Evolutionary conservation across 2,329 filamentous ascomycete species (phyloP).

Genomic region (Talaromyces marneffei): DNA sequence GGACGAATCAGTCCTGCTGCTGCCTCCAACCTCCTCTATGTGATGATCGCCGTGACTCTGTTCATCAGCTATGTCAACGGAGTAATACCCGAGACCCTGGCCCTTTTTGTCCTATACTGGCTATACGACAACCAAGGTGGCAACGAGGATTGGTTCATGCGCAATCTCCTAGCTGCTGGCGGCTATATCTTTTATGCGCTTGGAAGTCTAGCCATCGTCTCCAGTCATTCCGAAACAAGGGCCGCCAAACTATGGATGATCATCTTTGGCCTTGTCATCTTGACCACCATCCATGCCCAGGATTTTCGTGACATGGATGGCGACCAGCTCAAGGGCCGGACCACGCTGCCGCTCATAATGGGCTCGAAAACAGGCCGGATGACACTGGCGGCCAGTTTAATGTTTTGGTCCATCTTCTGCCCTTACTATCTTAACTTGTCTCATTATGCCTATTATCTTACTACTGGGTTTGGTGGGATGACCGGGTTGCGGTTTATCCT

Average conservation of each 20-base stretch:
- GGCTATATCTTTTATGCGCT: slow-evolving; percentile 14
- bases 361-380: slow-evolving; percentile 5
- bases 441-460: slow-evolving; percentile 1
- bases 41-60: slow-evolving; percentile 10
- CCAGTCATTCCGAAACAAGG: slow-evolving; percentile 6
- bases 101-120: slow-evolving; percentile 13
- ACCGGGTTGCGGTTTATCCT: slow-evolving; percentile 7
- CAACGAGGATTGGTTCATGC: slow-evolving; percentile 15
- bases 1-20: slow-evolving; percentile 9
- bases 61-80: slow-evolving; percentile 7
- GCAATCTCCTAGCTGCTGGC: slow-evolving; percentile 12
- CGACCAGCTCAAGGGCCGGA: slow-evolving; percentile 10
- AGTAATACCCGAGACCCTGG: slow-evolving; percentile 11
- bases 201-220: slow-evolving; percentile 9
- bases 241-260: slow-evolving; percentile 11
- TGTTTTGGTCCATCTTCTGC: slow-evolving; percentile 10
- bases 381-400: background rate
- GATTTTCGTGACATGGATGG: slow-evolving; percentile 15
- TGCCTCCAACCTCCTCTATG: slow-evolving; percentile 4
- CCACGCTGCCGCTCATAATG: slow-evolving; percentile 11
- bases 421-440: slow-evolving; percentile 9
- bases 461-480: background rate
- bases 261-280: slow-evolving; percentile 12
- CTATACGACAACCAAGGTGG: slow-evolving; percentile 12
- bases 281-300: slow-evolving; percentile 15